phyloP scores from a whole-genome alignment of 768 basidiomycete genomes.

The Boletus reticuloceps region DNA sequence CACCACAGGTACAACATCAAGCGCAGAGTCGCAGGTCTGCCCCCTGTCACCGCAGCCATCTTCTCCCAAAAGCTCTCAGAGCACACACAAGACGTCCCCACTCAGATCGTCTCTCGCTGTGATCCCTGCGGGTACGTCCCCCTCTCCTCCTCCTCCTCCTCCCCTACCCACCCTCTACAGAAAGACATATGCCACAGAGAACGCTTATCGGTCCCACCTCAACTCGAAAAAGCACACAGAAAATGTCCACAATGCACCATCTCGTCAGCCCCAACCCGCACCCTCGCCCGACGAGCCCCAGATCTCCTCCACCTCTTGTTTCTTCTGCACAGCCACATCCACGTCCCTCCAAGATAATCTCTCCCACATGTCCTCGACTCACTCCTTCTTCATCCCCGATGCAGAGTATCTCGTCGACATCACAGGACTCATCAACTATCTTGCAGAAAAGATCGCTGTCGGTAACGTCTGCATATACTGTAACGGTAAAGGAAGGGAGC shows the following conservation, averaged over 20 bases:
- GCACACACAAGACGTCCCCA: conserved; percentile 62
- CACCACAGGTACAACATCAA: conserved; percentile 99
- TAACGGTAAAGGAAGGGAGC: conserved; percentile 77
- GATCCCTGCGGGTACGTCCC: conserved; percentile 76
- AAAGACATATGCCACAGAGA: conserved; percentile 86
- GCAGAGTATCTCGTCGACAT: conserved; percentile 86
- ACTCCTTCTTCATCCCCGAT: conserved; percentile 97
- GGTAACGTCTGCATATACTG: conserved; percentile 93
- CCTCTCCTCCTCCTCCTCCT: not conserved
- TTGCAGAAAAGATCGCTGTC: conserved; percentile 92
- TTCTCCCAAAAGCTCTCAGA: conserved; percentile 92
- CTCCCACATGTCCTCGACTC: conserved; percentile 79
- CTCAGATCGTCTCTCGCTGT: conserved; percentile 62
- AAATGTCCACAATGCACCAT: conserved; percentile 52
- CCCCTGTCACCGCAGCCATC: conserved; percentile 70
- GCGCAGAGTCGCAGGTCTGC: conserved; percentile 85
- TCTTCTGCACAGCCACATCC: conserved; percentile 72
- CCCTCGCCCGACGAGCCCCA: not conserved
- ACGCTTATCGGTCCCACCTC: conserved; percentile 85
- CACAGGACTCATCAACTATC: conserved; percentile 75
- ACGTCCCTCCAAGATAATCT: conserved; percentile 62
- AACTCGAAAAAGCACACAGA: conserved; percentile 90
- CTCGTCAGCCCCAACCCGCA: not conserved
- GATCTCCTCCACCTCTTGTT: conserved; percentile 65
- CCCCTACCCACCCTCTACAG: conserved; percentile 37